Conservation (phyloP, 305 asterid genomes). For the Withania somnifera region DNA sequence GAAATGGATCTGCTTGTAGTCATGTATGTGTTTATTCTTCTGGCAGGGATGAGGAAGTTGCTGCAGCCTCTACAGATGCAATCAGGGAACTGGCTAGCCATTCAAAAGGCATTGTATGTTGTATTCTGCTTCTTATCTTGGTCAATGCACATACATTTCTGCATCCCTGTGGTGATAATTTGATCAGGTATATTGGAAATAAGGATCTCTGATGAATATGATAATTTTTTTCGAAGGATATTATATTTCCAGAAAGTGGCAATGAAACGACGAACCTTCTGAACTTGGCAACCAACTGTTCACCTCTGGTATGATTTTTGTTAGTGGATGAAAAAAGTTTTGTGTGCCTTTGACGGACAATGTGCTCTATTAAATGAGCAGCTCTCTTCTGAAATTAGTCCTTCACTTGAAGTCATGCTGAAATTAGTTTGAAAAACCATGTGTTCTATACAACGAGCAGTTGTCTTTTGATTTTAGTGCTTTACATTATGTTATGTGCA, state of each 20-base stretch:
- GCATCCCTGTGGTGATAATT: neutral
- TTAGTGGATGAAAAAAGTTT: neutral
- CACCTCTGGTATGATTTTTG: constrained; percentile 54
- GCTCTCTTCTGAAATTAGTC: neutral
- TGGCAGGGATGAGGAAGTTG: constrained; percentile 74
- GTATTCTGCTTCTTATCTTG: constrained; percentile 10
- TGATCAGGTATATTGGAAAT: neutral
- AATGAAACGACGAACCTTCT: constrained; percentile 57
- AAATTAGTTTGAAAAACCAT: neutral
- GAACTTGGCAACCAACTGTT: constrained; percentile 44
- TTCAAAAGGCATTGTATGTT: constrained; percentile 60
- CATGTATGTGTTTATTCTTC: neutral
- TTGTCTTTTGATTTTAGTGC: neutral
- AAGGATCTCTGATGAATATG: neutral
- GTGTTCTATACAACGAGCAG: neutral
- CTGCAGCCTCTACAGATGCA: constrained; percentile 65
- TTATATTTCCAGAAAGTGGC: constrained; percentile 45
- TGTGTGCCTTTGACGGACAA: neutral
- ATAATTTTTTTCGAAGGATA: constrained; percentile 25
- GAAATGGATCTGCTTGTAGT: neutral
- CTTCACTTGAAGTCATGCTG: neutral
- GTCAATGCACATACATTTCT: constrained; percentile 1
- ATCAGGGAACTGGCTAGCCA: constrained; percentile 43
- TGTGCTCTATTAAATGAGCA: neutral
- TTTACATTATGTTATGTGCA: neutral